A percentile compares a stretch with the other conserved stretches of the same genome.
These are phyloP conservation scores for Calonectria hawksworthii DNA, from an alignment of 2,329 filamentous ascomycete species.

Conservation along the genomic window DNA sequence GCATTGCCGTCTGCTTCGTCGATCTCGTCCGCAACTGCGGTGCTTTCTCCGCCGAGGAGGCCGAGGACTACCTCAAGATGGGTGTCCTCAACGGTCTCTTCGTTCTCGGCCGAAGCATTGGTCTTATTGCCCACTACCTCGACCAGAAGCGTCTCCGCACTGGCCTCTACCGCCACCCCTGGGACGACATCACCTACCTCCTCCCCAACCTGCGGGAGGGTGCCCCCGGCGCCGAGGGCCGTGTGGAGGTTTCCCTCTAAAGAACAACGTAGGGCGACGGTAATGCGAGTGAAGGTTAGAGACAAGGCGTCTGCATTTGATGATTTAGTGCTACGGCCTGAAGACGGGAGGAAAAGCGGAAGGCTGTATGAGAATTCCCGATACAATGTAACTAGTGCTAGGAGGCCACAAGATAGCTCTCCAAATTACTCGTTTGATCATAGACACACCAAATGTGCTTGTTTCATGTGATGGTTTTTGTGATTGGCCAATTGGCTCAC, in stretches of 20 bases:
- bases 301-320: slow-evolving; percentile 51
- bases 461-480: slow-evolving; percentile 19
- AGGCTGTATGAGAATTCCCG: slow-evolving; percentile 55
- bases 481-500: slow-evolving; percentile 1
- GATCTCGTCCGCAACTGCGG: slow-evolving; percentile 98
- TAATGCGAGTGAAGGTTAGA: slow-evolving; percentile 45
- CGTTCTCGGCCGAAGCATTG: slow-evolving; percentile 95
- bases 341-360: slow-evolving; percentile 46
- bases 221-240: slow-evolving; percentile 81
- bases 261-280: slow-evolving; percentile 39
- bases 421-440: slow-evolving; percentile 51
- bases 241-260: slow-evolving; percentile 90
- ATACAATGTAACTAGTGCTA: slow-evolving; percentile 54
- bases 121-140: slow-evolving; percentile 99
- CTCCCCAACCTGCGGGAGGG: slow-evolving; percentile 84
- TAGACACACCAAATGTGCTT: slow-evolving; percentile 48
- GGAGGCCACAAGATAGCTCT: slow-evolving; percentile 50
- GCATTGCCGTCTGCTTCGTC: slow-evolving; percentile 98
- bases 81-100: slow-evolving; percentile 99
- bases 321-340: slow-evolving; percentile 48
- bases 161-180: slow-evolving; percentile 98
- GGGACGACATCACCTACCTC: slow-evolving; percentile 98
- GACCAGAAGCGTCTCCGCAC: slow-evolving; percentile 99
- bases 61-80: slow-evolving; percentile 99
- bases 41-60: slow-evolving; percentile 95